A percentile compares a stretch with the other conserved stretches of the same genome.
Evolutionary conservation across 2,329 filamentous ascomycete genomes (phyloP).

Genomic region (Phialocephala sp.): DNA sequence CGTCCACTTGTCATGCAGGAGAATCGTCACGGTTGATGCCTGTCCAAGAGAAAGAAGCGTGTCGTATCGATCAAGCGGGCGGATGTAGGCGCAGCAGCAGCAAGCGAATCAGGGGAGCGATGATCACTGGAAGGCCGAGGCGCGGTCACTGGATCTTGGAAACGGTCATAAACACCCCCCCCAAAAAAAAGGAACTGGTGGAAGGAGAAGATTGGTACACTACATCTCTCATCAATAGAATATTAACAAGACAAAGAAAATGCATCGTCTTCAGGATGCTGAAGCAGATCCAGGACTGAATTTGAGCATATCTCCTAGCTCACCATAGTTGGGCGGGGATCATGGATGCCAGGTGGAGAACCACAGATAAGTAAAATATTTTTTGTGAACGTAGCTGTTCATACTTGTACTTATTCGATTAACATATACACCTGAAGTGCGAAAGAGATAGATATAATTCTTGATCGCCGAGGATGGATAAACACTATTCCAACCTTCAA

Average conservation of each 20-base stretch:
- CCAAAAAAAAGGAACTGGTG: not conserved
- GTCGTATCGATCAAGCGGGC: not conserved
- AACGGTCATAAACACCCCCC: no score
- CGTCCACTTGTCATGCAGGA: conserved; percentile 16
- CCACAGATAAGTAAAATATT: not conserved
- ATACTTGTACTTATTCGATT: not conserved
- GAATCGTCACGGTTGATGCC: conserved; percentile 26
- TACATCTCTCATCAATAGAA: no score
- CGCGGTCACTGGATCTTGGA: not conserved
- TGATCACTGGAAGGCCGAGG: not conserved
- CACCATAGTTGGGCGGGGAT: not conserved
- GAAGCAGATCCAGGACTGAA: not conserved
- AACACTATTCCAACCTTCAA: not conserved
- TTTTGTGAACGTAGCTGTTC: not conserved
- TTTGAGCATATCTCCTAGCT: not conserved
- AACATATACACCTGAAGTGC: not conserved
- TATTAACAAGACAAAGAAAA: no score
- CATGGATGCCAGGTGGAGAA: not conserved
- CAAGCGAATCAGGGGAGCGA: conserved; percentile 22
- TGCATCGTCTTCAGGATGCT: no score
- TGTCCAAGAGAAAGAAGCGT: conserved; percentile 12
- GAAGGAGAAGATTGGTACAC: not conserved
- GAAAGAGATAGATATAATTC: not conserved
- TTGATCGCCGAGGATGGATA: not conserved
- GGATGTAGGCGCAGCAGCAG: conserved; percentile 17